Conservation (phyloP, 73 alveolate genomes). For the Symbiodinium natans region DNA sequence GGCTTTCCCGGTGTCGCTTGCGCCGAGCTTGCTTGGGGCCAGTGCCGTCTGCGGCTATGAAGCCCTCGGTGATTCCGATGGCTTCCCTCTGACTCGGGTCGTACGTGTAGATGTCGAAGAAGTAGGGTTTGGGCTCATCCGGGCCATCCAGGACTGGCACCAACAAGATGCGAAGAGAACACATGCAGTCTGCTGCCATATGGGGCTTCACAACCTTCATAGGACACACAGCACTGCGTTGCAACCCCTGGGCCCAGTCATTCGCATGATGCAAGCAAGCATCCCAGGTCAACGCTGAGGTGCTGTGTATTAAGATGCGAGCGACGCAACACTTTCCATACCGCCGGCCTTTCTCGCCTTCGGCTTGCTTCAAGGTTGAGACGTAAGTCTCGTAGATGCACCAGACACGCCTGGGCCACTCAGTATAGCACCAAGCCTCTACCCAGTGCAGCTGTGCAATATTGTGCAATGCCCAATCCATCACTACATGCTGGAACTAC, state of each 20-base stretch:
- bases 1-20: conserved; percentile 77
- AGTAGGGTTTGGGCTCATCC: not conserved
- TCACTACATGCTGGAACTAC: too few relatives aligned
- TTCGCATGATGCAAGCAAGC: too few relatives aligned
- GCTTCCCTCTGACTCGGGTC: not conserved
- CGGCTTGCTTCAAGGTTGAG: conserved; percentile 60
- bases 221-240: too few relatives aligned
- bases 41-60: conserved; percentile 35
- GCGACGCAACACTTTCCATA: not conserved
- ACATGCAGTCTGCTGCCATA: too few relatives aligned
- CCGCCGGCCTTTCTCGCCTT: not conserved
- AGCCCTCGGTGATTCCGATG: conserved; percentile 66
- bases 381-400: conserved; percentile 89
- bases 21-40: conserved; percentile 65
- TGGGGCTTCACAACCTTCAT: too few relatives aligned
- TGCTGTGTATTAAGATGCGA: too few relatives aligned
- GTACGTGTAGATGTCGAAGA: conserved; percentile 71
- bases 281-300: too few relatives aligned
- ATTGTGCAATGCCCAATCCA: too few relatives aligned
- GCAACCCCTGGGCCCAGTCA: too few relatives aligned
- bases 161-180: too few relatives aligned
- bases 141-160: not conserved
- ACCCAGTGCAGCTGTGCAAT: too few relatives aligned
- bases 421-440: not conserved
- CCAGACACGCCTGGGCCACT: conserved; percentile 58